phyloP scores from a whole-genome alignment of 805 yeast genomes.

The Lachancea mirantina region DNA sequence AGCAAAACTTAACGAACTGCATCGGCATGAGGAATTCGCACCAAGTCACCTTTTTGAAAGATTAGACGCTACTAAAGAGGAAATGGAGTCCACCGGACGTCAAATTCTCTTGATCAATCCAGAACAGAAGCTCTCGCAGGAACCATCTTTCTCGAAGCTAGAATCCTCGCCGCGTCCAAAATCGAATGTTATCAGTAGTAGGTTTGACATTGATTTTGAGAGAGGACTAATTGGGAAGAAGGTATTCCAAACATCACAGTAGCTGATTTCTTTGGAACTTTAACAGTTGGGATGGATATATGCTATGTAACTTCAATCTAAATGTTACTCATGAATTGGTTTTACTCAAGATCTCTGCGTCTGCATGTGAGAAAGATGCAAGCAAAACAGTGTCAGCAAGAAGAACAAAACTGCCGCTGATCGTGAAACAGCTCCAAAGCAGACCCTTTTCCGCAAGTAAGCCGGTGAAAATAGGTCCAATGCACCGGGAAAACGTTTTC shows the following conservation, averaged over 20 bases:
- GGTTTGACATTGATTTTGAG: constrained; percentile 35
- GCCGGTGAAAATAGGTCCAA: constrained; percentile 81
- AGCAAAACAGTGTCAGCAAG: constrained; percentile 32
- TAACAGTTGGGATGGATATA: too few species aligned
- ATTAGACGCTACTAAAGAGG: constrained; percentile 24
- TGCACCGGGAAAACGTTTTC: constrained; percentile 74
- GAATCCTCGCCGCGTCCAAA: constrained; percentile 1
- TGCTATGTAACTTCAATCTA: too few species aligned
- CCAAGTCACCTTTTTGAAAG: too few species aligned
- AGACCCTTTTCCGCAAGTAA: constrained; percentile 46
- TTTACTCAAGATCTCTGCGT: constrained; percentile 19
- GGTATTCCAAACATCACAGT: too few species aligned
- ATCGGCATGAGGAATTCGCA: too few species aligned
- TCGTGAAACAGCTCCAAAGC: constrained; percentile 45
- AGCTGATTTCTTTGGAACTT: too few species aligned
- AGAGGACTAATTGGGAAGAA: constrained; percentile 37
- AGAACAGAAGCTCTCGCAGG: too few species aligned
- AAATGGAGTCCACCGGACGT: constrained; percentile 24
- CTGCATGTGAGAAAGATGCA: constrained; percentile 29
- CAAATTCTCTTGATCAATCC: too few species aligned
- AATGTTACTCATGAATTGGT: too few species aligned
- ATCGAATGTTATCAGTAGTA: constrained; percentile 22
- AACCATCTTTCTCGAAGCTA: constrained; percentile 4
- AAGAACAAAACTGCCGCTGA: constrained; percentile 44
- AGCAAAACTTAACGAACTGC: constrained; percentile 14